Conservation (phyloP, 441 rosid genomes). For the Adansonia rubrostipa region DNA sequence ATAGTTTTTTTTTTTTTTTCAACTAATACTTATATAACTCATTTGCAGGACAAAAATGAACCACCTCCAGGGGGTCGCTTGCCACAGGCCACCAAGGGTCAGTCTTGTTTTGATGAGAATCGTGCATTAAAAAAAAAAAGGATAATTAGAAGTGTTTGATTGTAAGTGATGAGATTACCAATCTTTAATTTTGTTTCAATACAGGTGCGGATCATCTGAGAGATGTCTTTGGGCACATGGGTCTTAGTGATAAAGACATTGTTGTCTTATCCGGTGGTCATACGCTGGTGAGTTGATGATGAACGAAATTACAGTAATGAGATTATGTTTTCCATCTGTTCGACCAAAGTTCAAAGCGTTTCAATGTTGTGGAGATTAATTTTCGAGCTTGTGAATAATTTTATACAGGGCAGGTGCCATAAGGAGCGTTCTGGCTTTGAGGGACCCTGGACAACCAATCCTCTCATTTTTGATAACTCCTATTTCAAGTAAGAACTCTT, state of each 20-base stretch:
- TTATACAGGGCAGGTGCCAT: conserved; percentile 61
- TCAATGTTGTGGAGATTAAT: not conserved
- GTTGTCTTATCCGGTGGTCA: conserved; percentile 67
- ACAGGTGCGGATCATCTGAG: conserved; percentile 59
- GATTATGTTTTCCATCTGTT: not conserved
- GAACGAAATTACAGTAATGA: not conserved
- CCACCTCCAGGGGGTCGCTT: conserved; percentile 79
- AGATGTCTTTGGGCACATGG: conserved; percentile 64
- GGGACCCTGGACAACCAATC: conserved; percentile 63
- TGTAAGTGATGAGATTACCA: not conserved
- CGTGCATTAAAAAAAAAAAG: not conserved
- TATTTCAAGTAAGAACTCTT: conserved; percentile 50
- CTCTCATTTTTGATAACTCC: conserved; percentile 64
- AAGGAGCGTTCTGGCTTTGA: conserved; percentile 71
- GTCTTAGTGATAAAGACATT: conserved; percentile 58
- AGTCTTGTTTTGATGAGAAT: not conserved
- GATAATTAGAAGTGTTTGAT: not conserved
- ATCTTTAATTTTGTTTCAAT: not conserved
- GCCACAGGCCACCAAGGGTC: conserved; percentile 73
- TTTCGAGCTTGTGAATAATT: not conserved
- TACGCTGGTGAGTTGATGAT: conserved; percentile 47
- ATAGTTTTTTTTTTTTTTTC: too few species aligned
- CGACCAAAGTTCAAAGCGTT: not conserved
- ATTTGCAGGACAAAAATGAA: conserved; percentile 58
- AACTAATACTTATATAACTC: too few species aligned